Base-by-base conservation (phyloP, 2,329 filamentous ascomycete species). In the Chalara sp. region DNA sequence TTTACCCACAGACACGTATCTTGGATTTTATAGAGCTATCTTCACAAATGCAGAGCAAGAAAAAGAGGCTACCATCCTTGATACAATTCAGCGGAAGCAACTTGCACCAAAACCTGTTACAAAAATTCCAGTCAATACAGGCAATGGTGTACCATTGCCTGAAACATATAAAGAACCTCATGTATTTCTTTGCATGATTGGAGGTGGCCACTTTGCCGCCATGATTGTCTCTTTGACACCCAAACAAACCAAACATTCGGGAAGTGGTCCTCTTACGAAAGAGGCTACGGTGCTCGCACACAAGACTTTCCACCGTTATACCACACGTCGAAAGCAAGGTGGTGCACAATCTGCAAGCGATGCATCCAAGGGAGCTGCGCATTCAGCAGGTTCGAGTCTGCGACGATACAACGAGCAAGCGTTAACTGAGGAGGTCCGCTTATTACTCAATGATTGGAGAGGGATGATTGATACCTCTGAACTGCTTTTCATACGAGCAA, bases 231-330 rank as follows among this genome's bases (percentile, higher is more conserved):
- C 90, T 0, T 76, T 97, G 4, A 83, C 89, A 1, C 91, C 93
- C 0, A 87, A 90, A 55, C 74, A 86, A 48, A 80, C 81, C 37
- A 92, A 88, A 65, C 81, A 81, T 48, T 74, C 76, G 3, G 73
- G 79, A 10, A 72, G 77, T 12, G 86, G 87, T 0, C 76, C 86
- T 1, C 80, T 95, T 64, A 90, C 95, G 58, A 79, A 89, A 48
- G 87, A 95, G 63, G 89, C 92, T 5, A 86, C 86, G 0, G 89
- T 97, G 0, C 77, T 96, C 43, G 92, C 90, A 0, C 92, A 97
- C 70, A 99, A 99, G 73, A 96, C 92, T 0, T 99, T 97, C 68
- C 95, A 99, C 68, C 81, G 93, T 51, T 99, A 99, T 65, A 99
- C 95, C 0, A 99, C 93, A 5, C 79, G 93, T 57, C 80, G 93